These are phyloP conservation scores for Diaporthe eres DNA, from an alignment of 2,329 filamentous ascomycete genomes.

Conservation along the genomic window DNA sequence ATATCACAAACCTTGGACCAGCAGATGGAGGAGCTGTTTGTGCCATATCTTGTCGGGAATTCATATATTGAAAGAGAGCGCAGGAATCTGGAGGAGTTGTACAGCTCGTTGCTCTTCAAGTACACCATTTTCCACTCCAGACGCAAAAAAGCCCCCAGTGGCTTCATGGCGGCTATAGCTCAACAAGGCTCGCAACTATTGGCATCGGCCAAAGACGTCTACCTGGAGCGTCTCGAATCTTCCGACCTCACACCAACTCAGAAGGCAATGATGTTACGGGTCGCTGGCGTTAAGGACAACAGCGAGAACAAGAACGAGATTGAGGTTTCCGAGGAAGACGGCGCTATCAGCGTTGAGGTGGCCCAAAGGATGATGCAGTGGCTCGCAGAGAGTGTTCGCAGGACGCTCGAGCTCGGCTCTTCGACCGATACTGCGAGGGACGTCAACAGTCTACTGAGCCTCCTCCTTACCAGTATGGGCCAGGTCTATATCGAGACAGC, in stretches of 20 bases:
- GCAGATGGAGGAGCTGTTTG: conserved; percentile 83
- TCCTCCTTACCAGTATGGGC: conserved; percentile 89
- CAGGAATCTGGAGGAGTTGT: conserved; percentile 81
- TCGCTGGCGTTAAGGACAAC: conserved; percentile 86
- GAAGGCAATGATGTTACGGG: conserved; percentile 88
- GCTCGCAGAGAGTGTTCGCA: conserved; percentile 94
- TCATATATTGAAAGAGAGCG: conserved; percentile 80
- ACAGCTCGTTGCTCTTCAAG: conserved; percentile 94
- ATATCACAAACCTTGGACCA: conserved; percentile 83
- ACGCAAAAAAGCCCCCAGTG: conserved; percentile 88
- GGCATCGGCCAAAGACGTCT: conserved; percentile 89
- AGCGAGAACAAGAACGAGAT: conserved; percentile 86
- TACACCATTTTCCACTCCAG: conserved; percentile 95
- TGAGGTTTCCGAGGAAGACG: conserved; percentile 92
- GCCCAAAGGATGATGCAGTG: conserved; percentile 99
- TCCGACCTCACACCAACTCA: conserved; percentile 90
- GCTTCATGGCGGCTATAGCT: conserved; percentile 92
- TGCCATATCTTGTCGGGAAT: conserved; percentile 77
- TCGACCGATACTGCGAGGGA: conserved; percentile 94
- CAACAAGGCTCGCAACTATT: conserved; percentile 92
- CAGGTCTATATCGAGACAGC: conserved; percentile 81
- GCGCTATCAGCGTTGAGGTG: conserved; percentile 83
- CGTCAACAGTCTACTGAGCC: conserved; percentile 84
- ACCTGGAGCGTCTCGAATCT: conserved; percentile 89
- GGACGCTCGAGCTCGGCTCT: conserved; percentile 90